phyloP scores from a whole-genome alignment of 352 stramenopile species.

The Phytophthora pini region DNA sequence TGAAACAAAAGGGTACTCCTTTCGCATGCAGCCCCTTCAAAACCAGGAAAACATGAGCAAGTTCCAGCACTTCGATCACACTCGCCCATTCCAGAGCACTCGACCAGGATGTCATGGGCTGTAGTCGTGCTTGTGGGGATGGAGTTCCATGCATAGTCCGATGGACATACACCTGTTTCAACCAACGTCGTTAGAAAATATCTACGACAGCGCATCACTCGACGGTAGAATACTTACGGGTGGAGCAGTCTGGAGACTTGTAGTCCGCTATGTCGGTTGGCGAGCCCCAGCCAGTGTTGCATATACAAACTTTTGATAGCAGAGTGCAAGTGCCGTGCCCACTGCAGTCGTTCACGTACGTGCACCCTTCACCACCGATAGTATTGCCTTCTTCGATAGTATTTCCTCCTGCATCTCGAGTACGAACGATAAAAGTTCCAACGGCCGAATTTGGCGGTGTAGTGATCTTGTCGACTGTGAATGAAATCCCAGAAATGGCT shows the following conservation, averaged over 20 bases:
- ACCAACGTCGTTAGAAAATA: neutral
- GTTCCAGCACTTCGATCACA: constrained; percentile 78
- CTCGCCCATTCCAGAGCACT: constrained; percentile 90
- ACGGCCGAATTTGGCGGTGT: constrained; percentile 50
- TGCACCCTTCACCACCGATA: constrained; percentile 67
- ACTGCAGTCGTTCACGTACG: constrained; percentile 84
- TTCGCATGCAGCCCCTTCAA: constrained; percentile 84
- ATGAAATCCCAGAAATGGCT: constrained; percentile 33
- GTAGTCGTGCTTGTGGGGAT: constrained; percentile 47
- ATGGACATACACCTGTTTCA: constrained; percentile 59
- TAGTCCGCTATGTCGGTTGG: constrained; percentile 77
- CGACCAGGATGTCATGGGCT: constrained; percentile 53
- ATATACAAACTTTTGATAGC: constrained; percentile 70
- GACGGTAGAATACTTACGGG: constrained; percentile 39
- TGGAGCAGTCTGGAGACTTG: constrained; percentile 82
- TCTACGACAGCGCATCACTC: too few species aligned
- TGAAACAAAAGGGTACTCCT: constrained; percentile 43
- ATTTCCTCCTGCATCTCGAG: constrained; percentile 42
- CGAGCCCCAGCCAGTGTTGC: constrained; percentile 61
- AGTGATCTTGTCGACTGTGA: constrained; percentile 57
- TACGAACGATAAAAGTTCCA: constrained; percentile 63
- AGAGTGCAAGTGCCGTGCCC: constrained; percentile 81
- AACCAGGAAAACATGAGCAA: constrained; percentile 88
- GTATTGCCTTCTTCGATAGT: constrained; percentile 63
- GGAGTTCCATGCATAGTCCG: constrained; percentile 58